Evolutionary conservation across 1,139 yeast genomes (phyloP).

Genomic region (Lodderomyces orthopsilosis): DNA sequence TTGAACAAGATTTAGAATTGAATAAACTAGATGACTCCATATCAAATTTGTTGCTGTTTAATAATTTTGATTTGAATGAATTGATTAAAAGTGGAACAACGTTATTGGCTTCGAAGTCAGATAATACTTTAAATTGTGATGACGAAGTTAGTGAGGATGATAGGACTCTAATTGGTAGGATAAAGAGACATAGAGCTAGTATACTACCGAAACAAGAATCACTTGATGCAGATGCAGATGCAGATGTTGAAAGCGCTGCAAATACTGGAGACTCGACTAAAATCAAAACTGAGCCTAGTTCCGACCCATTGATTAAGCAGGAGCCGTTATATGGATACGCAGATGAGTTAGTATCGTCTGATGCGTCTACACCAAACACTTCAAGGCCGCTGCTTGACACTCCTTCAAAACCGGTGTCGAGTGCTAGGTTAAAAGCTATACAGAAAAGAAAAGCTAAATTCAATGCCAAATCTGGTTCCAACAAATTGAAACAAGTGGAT

Average conservation of each 20-base stretch:
- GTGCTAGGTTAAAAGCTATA: conserved; percentile 89
- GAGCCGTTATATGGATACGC: conserved; percentile 1
- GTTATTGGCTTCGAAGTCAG: conserved; percentile 68
- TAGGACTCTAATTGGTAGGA: conserved; percentile 26
- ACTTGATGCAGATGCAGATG: conserved; percentile 4
- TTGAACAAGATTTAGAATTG: conserved; percentile 46
- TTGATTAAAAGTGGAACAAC: conserved; percentile 69
- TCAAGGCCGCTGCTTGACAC: conserved; percentile 10
- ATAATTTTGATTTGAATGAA: conserved; percentile 60
- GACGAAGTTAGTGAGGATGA: conserved; percentile 14
- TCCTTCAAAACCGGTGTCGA: conserved; percentile 34
- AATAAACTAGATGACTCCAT: conserved; percentile 46
- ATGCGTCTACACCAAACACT: conserved; percentile 1
- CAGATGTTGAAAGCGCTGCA: conserved; percentile 6
- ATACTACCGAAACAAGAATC: conserved; percentile 14
- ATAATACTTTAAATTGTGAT: conserved; percentile 23
- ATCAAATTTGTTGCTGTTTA: conserved; percentile 54
- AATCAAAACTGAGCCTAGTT: neutral
- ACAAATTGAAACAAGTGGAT: conserved; percentile 61
- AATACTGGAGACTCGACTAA: conserved; percentile 2
- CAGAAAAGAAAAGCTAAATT: conserved; percentile 89
- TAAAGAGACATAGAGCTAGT: conserved; percentile 30
- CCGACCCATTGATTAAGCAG: conserved; percentile 5
- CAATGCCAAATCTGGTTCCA: conserved; percentile 61
- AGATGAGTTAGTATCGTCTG: neutral